A percentile compares a stretch with the other conserved stretches of the same genome.
These are phyloP conservation scores for Saccharomycopsis sp. DNA, from an alignment of 805 yeast genomes.

Conservation along the genomic window DNA sequence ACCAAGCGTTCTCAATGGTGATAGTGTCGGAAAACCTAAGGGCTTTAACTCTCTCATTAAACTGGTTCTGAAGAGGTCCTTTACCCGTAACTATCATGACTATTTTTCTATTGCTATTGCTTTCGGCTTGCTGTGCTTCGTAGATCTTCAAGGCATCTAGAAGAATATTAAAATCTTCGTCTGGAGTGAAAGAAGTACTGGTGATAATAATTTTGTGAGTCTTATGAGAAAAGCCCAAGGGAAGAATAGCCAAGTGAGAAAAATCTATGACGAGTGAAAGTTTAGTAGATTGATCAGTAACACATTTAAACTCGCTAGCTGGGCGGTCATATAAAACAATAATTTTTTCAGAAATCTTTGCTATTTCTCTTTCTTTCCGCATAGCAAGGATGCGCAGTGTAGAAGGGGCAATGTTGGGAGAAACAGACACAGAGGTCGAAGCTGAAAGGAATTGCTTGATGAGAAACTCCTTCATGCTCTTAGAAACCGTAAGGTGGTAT, in stretches of 20 bases:
- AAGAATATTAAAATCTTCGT: slow-evolving; percentile 74
- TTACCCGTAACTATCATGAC: slow-evolving; percentile 86
- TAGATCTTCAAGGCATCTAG: slow-evolving; percentile 61
- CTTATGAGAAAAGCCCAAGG: background rate
- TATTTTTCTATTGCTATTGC: slow-evolving; percentile 39
- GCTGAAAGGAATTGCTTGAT: slow-evolving; percentile 20
- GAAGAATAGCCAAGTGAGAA: background rate
- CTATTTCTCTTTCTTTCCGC: background rate
- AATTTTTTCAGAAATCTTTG: slow-evolving; percentile 46
- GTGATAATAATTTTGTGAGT: slow-evolving; percentile 65
- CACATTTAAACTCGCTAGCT: slow-evolving; percentile 45
- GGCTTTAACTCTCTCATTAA: slow-evolving; percentile 39
- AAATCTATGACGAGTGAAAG: slow-evolving; percentile 28
- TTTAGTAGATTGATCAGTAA: slow-evolving; percentile 20
- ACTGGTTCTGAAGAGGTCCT: slow-evolving; percentile 70
- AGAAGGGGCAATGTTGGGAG: slow-evolving; percentile 11
- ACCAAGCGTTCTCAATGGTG: slow-evolving; percentile 64
- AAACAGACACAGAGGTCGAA: background rate
- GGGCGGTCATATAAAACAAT: slow-evolving; percentile 84
- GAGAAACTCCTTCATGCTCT: slow-evolving; percentile 60
- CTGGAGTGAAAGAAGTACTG: slow-evolving; percentile 93
- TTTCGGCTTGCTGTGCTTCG: slow-evolving; percentile 30
- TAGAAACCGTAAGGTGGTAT: slow-evolving; percentile 74
- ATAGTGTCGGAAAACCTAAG: slow-evolving; percentile 41
- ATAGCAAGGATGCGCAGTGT: background rate